A percentile compares a stretch with the other conserved stretches of the same genome.
These are phyloP conservation scores for Penicillium fimorum DNA, from an alignment of 495 filamentous ascomycete species.

Conservation along the genomic window DNA sequence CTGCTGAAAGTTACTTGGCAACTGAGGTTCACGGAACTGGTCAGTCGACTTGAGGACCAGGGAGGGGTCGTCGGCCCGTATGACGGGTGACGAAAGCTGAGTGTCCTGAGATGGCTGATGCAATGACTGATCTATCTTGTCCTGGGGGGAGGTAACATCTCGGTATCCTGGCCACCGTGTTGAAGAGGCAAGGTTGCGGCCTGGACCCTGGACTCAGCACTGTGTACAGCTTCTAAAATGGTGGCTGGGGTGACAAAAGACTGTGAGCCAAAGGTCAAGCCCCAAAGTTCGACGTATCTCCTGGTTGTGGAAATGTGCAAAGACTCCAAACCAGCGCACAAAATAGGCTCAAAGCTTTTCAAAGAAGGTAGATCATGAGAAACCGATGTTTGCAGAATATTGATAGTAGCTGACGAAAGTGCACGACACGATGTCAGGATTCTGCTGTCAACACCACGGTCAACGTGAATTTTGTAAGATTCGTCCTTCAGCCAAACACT, in stretches of 20 bases:
- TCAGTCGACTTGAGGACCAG: constrained; percentile 5
- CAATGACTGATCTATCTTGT: background rate
- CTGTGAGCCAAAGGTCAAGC: constrained; percentile 52
- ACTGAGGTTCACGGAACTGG: constrained; percentile 15
- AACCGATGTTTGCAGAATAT: constrained; percentile 34
- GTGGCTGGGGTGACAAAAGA: constrained; percentile 42
- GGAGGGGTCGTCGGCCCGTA: constrained; percentile 7
- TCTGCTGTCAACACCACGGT: constrained; percentile 34
- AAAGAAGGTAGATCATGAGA: constrained; percentile 44
- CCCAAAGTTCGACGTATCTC: constrained; percentile 58
- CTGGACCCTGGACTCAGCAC: constrained; percentile 26
- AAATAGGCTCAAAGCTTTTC: constrained; percentile 47
- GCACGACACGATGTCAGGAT: constrained; percentile 40
- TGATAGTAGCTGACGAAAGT: constrained; percentile 36
- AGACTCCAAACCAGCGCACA: constrained; percentile 57
- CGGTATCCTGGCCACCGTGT: background rate
- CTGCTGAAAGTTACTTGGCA: constrained; percentile 11
- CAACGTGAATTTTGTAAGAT: constrained; percentile 26
- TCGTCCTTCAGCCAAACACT: constrained; percentile 37
- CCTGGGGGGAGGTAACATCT: background rate
- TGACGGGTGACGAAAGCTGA: constrained; percentile 31
- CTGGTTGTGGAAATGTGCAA: constrained; percentile 53
- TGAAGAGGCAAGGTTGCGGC: background rate
- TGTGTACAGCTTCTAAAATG: constrained; percentile 49
- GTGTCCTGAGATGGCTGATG: background rate